Evolutionary conservation across 202 grass and related monocot genomes (phyloP).

Genomic region (Setaria viridis): DNA sequence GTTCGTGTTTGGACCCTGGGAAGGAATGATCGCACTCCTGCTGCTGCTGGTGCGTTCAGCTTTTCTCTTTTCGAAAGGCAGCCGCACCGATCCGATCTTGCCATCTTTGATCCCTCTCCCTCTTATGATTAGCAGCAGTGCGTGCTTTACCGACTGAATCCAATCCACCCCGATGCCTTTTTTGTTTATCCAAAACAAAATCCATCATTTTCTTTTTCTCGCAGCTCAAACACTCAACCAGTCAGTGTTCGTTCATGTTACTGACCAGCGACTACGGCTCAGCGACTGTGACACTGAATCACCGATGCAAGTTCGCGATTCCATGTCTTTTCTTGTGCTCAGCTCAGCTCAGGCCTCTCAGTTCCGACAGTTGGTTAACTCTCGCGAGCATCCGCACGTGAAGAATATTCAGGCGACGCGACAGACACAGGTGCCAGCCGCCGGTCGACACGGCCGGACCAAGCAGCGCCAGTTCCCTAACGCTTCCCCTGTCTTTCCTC

Average conservation of each 20-base stretch:
- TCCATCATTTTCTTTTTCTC: not conserved
- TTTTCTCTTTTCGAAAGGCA: slow-evolving; percentile 8
- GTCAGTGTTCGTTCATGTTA: not conserved
- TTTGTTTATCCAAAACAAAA: not conserved
- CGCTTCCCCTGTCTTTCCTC: not conserved
- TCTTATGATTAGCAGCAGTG: not conserved
- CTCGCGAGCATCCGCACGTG: not conserved
- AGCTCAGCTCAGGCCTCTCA: not conserved
- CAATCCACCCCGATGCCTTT: not conserved
- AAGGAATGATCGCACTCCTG: slow-evolving; percentile 26
- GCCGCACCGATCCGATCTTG: not conserved
- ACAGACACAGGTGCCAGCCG: not conserved
- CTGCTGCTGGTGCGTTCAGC: not conserved
- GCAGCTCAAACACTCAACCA: too few species aligned
- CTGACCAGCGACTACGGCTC: not conserved
- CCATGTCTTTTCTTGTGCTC: not conserved
- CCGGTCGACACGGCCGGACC: not conserved
- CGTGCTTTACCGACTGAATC: slow-evolving; percentile 16
- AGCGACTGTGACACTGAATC: not conserved
- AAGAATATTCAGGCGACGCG: slow-evolving; percentile 5
- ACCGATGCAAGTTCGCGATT: not conserved
- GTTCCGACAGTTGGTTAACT: not conserved
- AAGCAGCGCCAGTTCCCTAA: not conserved
- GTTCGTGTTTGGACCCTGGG: slow-evolving; percentile 2
- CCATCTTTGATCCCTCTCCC: not conserved